phyloP scores from a whole-genome alignment of 2,329 filamentous ascomycete genomes.

The Hypoxylon sp. region DNA sequence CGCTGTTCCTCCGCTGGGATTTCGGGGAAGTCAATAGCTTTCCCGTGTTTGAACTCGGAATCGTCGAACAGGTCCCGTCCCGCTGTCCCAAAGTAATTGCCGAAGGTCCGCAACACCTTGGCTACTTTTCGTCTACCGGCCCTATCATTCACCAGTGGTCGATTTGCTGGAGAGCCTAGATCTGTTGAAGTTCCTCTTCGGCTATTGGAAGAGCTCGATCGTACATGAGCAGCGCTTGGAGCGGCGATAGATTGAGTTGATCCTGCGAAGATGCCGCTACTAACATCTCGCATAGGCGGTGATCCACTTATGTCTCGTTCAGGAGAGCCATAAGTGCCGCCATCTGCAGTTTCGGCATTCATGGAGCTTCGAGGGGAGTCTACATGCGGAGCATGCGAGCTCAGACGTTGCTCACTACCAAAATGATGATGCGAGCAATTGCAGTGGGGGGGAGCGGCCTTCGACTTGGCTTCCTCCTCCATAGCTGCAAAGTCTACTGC shows the following conservation, averaged over 20 bases:
- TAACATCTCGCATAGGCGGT: slow-evolving; percentile 5
- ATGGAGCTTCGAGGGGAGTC: slow-evolving; percentile 3
- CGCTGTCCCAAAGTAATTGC: slow-evolving; percentile 61
- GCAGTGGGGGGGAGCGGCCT: slow-evolving; percentile 36
- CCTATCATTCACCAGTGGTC: slow-evolving; percentile 31
- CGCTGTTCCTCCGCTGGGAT: slow-evolving; percentile 65
- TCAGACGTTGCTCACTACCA: not conserved
- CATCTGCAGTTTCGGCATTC: slow-evolving; percentile 24
- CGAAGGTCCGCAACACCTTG: slow-evolving; percentile 57
- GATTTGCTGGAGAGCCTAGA: slow-evolving; percentile 9
- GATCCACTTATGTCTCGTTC: not conserved
- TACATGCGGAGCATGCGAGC: not conserved
- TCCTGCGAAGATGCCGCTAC: slow-evolving; percentile 3
- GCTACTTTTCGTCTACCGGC: slow-evolving; percentile 59
- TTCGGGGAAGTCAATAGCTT: slow-evolving; percentile 65
- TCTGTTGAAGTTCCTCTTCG: slow-evolving; percentile 21
- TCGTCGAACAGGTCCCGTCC: slow-evolving; percentile 62
- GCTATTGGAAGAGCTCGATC: slow-evolving; percentile 20
- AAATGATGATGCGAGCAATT: slow-evolving; percentile 45
- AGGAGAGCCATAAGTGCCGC: not conserved
- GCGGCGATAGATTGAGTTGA: slow-evolving; percentile 5
- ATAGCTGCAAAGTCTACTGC: slow-evolving; percentile 51
- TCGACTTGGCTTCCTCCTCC: slow-evolving; percentile 38
- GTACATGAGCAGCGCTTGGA: slow-evolving; percentile 14
- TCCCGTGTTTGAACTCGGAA: slow-evolving; percentile 60